Conservation (phyloP, 2,329 filamentous ascomycete genomes). For the Pseudogymnoascus sp. region DNA sequence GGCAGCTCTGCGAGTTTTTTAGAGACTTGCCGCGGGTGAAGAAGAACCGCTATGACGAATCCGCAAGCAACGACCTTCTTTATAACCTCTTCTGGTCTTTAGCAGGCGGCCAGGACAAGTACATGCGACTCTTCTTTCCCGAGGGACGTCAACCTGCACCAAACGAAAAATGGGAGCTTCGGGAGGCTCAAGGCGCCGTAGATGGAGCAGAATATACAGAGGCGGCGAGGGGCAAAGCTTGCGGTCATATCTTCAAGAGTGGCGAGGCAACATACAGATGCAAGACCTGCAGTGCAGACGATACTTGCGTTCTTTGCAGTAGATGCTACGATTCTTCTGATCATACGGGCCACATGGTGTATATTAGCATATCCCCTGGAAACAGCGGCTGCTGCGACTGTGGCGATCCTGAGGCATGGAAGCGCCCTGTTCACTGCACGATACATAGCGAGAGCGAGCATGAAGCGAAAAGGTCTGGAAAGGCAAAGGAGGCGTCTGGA, state of each 20-base stretch:
- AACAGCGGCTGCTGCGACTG: slow-evolving; percentile 98
- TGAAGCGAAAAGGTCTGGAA: slow-evolving; percentile 43
- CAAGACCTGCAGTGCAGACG: slow-evolving; percentile 87
- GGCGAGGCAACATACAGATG: slow-evolving; percentile 93
- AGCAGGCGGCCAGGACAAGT: slow-evolving; percentile 64
- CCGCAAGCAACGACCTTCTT: slow-evolving; percentile 65
- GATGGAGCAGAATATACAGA: slow-evolving; percentile 94
- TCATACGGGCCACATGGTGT: slow-evolving; percentile 86
- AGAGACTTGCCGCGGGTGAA: slow-evolving; percentile 67
- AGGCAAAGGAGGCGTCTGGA: slow-evolving; percentile 49
- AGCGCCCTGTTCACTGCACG: slow-evolving; percentile 76
- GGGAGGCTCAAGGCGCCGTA: slow-evolving; percentile 81
- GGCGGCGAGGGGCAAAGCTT: slow-evolving; percentile 82
- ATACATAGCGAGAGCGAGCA: slow-evolving; percentile 66
- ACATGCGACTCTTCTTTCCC: slow-evolving; percentile 76
- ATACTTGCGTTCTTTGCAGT: slow-evolving; percentile 90
- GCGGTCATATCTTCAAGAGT: slow-evolving; percentile 92
- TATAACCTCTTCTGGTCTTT: slow-evolving; percentile 80
- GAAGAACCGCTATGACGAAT: slow-evolving; percentile 65
- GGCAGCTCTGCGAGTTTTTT: slow-evolving; percentile 75
- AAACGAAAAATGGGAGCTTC: slow-evolving; percentile 62
- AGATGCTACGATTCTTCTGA: slow-evolving; percentile 93
- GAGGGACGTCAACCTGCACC: slow-evolving; percentile 52
- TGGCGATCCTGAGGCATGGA: slow-evolving; percentile 92
- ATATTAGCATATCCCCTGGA: slow-evolving; percentile 77